Conservation (phyloP, 1,139 yeast genomes). For the Zygosaccharomyces pseudobailii region DNA sequence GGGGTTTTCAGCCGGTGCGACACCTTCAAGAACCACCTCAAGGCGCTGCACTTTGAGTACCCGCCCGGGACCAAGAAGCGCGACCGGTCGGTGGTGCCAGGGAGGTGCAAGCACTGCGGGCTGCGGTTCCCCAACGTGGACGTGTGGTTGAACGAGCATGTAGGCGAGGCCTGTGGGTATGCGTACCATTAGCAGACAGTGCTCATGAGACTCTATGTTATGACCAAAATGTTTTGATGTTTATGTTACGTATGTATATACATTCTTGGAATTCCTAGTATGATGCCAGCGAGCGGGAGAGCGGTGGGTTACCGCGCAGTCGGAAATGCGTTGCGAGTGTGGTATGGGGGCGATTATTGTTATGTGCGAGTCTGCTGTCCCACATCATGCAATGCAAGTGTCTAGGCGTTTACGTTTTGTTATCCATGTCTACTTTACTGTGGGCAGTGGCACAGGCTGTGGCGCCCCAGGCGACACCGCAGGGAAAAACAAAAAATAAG, state of each 20-base stretch:
- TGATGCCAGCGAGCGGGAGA: too few relatives aligned
- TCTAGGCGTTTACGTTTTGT: too few relatives aligned
- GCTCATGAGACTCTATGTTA: background rate
- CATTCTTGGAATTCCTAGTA: background rate
- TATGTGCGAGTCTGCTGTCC: too few relatives aligned
- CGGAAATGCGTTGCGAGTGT: too few relatives aligned
- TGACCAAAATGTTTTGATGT: slow-evolving; percentile 1
- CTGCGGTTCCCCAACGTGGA: slow-evolving; percentile 61
- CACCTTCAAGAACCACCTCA: slow-evolving; percentile 84
- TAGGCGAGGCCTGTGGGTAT: slow-evolving; percentile 54
- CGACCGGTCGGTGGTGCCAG: slow-evolving; percentile 62
- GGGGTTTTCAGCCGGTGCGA: slow-evolving; percentile 88
- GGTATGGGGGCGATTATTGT: too few relatives aligned
- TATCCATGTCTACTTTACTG: too few relatives aligned
- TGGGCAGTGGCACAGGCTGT: too few relatives aligned
- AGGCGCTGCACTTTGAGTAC: slow-evolving; percentile 84
- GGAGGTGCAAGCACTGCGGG: slow-evolving; percentile 76
- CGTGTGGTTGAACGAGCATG: slow-evolving; percentile 71
- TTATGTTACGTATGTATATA: slow-evolving; percentile 5
- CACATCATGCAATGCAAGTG: too few relatives aligned
- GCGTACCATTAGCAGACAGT: slow-evolving; percentile 18
- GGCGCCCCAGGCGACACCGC: too few relatives aligned
- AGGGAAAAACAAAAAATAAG: too few relatives aligned
- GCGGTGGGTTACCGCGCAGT: too few relatives aligned
- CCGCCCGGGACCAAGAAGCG: slow-evolving; percentile 83